A percentile compares a stretch with the other conserved stretches of the same genome.
Evolutionary conservation across 75 land plant species (phyloP).

Genomic region (Pseudotsuga menziesii): DNA sequence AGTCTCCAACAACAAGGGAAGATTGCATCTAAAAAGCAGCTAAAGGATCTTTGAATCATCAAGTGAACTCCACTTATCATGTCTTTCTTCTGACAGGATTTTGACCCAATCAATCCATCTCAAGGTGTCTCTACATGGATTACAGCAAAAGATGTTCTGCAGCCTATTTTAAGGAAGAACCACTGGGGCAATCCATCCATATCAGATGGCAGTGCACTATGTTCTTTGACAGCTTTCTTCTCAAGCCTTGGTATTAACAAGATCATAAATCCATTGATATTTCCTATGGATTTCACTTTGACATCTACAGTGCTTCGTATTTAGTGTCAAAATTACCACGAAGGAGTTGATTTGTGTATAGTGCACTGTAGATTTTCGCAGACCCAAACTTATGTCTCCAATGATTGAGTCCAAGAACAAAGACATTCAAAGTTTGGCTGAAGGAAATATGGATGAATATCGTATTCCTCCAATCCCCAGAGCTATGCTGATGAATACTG

Average conservation of each 20-base stretch:
- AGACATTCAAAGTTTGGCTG: background rate
- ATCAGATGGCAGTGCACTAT: background rate
- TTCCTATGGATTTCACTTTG: background rate
- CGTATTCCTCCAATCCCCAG: background rate
- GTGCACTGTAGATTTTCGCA: slow-evolving; percentile 1
- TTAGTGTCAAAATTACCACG: too few relatives aligned
- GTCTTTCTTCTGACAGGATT: background rate
- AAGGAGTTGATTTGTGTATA: too few relatives aligned
- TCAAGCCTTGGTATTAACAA: slow-evolving; percentile 6
- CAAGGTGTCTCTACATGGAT: slow-evolving; percentile 2
- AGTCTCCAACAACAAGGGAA: too few relatives aligned
- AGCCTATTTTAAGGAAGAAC: background rate
- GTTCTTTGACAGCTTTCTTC: slow-evolving; percentile 1
- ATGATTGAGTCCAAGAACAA: background rate
- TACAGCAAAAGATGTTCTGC: slow-evolving; percentile 4
- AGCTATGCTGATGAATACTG: background rate
- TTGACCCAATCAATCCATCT: background rate
- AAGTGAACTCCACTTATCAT: too few relatives aligned
- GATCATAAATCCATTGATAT: background rate
- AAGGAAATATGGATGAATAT: background rate
- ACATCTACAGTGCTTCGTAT: background rate
- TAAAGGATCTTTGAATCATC: too few relatives aligned
- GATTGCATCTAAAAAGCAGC: too few relatives aligned
- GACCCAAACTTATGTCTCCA: background rate
- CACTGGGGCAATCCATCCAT: background rate